Evolutionary conservation across 2,329 filamentous ascomycete species (phyloP).

Genomic region (Cladosporium sp.): DNA sequence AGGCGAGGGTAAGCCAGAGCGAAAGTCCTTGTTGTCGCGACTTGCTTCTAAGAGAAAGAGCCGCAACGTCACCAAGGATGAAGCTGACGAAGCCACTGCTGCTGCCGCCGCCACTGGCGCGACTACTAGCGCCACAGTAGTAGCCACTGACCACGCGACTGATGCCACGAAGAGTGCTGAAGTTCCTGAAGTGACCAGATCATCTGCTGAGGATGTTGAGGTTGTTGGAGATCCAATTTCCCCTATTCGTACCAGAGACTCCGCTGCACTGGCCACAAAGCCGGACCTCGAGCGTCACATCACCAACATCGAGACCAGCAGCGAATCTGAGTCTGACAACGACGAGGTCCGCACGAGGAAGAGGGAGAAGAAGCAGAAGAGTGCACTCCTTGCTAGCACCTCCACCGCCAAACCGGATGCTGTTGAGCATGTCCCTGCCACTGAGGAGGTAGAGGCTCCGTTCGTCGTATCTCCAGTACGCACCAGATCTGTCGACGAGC

Average conservation of each 20-base stretch:
- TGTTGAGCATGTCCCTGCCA: background rate
- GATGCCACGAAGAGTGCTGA: slow-evolving; percentile 7
- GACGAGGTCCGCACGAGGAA: slow-evolving; percentile 17
- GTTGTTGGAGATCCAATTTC: slow-evolving; percentile 1
- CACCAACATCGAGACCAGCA: slow-evolving; percentile 26
- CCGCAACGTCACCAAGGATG: slow-evolving; percentile 25
- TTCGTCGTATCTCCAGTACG: background rate
- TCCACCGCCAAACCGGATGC: background rate
- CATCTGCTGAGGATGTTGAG: background rate
- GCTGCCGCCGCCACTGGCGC: slow-evolving; percentile 14
- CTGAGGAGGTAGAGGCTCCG: slow-evolving; percentile 2
- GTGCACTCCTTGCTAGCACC: background rate
- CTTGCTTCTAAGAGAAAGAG: slow-evolving; percentile 20
- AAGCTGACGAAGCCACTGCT: slow-evolving; percentile 14
- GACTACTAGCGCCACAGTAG: slow-evolving; percentile 5
- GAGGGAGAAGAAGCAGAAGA: slow-evolving; percentile 16
- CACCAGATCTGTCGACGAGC: background rate
- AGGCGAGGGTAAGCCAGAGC: slow-evolving; percentile 26
- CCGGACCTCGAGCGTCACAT: slow-evolving; percentile 31
- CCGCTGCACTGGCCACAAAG: slow-evolving; percentile 1
- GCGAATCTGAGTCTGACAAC: slow-evolving; percentile 11
- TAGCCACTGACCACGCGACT: slow-evolving; percentile 9
- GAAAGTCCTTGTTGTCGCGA: slow-evolving; percentile 11
- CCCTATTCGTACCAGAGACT: slow-evolving; percentile 8
- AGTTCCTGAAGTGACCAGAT: background rate